Evolutionary conservation across 306 rosid species (phyloP), one percentile per base, ranked within the genome.

Genomic region (Quercus cerris): DNA sequence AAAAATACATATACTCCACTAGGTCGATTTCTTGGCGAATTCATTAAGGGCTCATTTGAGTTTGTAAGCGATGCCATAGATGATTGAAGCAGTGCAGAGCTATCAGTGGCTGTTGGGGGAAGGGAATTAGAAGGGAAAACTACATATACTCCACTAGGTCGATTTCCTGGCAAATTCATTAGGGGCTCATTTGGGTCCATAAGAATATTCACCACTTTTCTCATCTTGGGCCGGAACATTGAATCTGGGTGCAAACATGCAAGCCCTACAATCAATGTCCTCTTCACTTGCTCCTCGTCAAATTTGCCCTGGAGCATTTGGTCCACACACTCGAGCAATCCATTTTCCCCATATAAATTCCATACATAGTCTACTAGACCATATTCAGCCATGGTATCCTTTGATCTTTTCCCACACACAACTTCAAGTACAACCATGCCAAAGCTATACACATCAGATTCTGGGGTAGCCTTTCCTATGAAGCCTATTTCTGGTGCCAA

Each of bases 391-490:
- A 75, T 23, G 3, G 70, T 28, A 1, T 81, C 82, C 70, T 77
- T 90, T 46, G 91, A 85, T 69, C 92, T 85, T 66, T 78, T 88
- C 28, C 90, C 94, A 38, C 94, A 88, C 41, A 83, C 73, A n/a
- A 90, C 83, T 85, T 90, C 92, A 30, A 90, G 86, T 14, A 86
- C 85, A 22, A 90, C 92, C 84, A 88, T 85, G 1, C 94, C 94
- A 56, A 86, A 88, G 75, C 92, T 88, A 62, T 85, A 90, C 8
- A 90, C 87, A 80, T 88, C 92, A 15, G 90, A 86, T n/a, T 88
- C 89, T 1, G 83, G 89, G 2, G 84, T 86, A 0, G 92, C 92
- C 41, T 85, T 90, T 1, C 89, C 88, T 0, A 86, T 82, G 2
- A 84, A 84, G 30, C 86, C 88, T 17, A 86, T 58, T 73, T 90